phyloP scores from a whole-genome alignment of 2,329 filamentous ascomycete genomes.

The Monosporascus sp. region DNA sequence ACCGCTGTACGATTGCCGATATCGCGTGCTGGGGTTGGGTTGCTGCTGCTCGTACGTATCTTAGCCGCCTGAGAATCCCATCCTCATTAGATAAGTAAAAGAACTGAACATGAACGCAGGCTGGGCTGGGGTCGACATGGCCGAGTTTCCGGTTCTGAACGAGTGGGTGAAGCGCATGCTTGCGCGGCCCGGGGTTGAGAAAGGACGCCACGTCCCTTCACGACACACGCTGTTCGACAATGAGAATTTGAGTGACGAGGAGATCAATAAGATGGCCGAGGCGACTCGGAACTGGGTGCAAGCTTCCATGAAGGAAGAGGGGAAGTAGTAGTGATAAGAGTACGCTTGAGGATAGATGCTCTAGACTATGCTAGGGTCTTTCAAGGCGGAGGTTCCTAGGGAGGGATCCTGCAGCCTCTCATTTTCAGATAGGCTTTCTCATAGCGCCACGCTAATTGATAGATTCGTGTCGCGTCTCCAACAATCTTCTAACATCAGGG shows the following conservation, averaged over 20 bases:
- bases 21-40: conserved; percentile 80
- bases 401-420: too few relatives aligned
- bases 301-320: conserved; percentile 62
- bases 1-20: conserved; percentile 69
- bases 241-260: conserved; percentile 39
- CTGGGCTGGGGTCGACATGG: conserved; percentile 63
- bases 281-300: conserved; percentile 59
- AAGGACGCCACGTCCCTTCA: conserved; percentile 67
- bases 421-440: too few relatives aligned
- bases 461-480: too few relatives aligned
- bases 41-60: conserved; percentile 39
- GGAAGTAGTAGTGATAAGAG: conserved; percentile 32
- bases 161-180: conserved; percentile 71
- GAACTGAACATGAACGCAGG: conserved; percentile 23
- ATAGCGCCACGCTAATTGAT: too few relatives aligned
- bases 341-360: not conserved
- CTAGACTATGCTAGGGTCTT: too few relatives aligned
- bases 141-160: conserved; percentile 70
- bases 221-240: conserved; percentile 55
- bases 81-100: too few relatives aligned
- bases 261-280: conserved; percentile 52
- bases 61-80: not conserved
- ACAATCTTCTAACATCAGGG: too few relatives aligned
- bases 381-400: too few relatives aligned
- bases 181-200: conserved; percentile 65